Conservation (phyloP, 345 rosid species). For the Raphanus raphanistrum region DNA sequence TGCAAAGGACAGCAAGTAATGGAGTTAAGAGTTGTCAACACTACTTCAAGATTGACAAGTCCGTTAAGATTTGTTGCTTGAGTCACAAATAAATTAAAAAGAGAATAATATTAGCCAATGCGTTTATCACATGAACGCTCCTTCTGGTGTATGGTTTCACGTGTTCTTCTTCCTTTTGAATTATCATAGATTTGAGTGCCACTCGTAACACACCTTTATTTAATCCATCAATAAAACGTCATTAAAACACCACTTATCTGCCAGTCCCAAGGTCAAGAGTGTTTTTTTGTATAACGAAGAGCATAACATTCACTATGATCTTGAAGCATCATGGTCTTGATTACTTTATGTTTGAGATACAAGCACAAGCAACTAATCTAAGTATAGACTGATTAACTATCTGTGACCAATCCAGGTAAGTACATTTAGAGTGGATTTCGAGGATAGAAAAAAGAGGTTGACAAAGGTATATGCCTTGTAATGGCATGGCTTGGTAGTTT, state of each 20-base stretch:
- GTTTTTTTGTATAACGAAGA: not conserved
- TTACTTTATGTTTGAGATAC: not conserved
- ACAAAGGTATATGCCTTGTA: constrained; percentile 55
- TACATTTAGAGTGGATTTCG: constrained; percentile 68
- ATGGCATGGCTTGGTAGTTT: constrained; percentile 1
- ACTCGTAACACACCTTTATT: constrained; percentile 9
- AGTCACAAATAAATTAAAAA: not conserved
- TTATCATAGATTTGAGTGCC: constrained; percentile 29
- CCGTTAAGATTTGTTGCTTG: constrained; percentile 27
- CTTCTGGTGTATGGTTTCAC: not conserved
- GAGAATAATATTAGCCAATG: not conserved
- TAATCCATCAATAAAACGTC: not conserved
- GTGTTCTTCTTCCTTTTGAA: not conserved
- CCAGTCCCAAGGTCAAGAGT: not conserved
- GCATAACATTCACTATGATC: not conserved
- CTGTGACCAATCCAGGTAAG: constrained; percentile 56
- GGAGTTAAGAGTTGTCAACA: constrained; percentile 31
- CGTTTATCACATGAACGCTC: constrained; percentile 12
- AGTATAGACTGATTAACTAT: not conserved
- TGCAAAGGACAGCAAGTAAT: constrained; percentile 32
- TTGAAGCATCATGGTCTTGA: not conserved
- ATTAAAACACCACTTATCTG: not conserved
- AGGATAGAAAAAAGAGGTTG: constrained; percentile 69
- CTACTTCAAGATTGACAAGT: constrained; percentile 16
- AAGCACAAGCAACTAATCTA: constrained; percentile 10